Evolutionary conservation across 2,329 filamentous ascomycete genomes (phyloP), one percentile per base, ranked within the genome.

Genomic region (Leptographium galeiforme): DNA sequence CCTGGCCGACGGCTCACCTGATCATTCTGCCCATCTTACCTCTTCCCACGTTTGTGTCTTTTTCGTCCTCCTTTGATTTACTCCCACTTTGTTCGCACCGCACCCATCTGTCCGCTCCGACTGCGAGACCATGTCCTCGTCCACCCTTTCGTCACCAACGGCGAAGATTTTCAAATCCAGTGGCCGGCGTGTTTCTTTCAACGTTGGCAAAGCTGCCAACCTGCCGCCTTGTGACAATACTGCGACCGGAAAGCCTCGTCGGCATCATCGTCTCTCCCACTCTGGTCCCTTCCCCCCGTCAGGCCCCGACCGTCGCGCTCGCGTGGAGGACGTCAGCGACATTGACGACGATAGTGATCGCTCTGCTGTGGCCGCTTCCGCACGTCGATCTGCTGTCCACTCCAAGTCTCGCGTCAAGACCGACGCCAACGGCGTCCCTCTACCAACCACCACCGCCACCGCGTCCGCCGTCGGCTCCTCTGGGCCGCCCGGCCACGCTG

Each of bases 151-250:
- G 4, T 51, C 50, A n/a, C 50, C 56, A 2, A 13, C 48, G 18
- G 11, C 32, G 33, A 50, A 39, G 19, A 33, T 18, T 4, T 14
- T 25, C 30, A 53, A 45, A 36, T 8, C n/a, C 6, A 34, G 40
- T n/a, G 34, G 39, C 25, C 57, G 50, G 1, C 58, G 55, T 7
- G 56, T 59, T 12, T 53, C 55, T 1, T 59, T 59, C 41, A 54
- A 54, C 45, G 33, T 51, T 12, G 52, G 44, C 34, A 45, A 32
- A 14, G 43, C 19, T 8, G 10, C 44, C 10, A 49, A 48, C 14
- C 11, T 47, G 2, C 43, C 19, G 5, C 2, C 44, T 14, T 16
- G 0, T 5, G 6, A 41, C 1, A 12, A 25, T 14, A 16, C 46
- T 13, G 18, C 18, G 6, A 13, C n/a, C 13, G 14, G n/a, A 12